A percentile compares a stretch with the other conserved stretches of the same genome.
These are phyloP conservation scores for Simplicillium aogashimaense DNA, from an alignment of 2,329 filamentous ascomycete species.

Conservation along the genomic window DNA sequence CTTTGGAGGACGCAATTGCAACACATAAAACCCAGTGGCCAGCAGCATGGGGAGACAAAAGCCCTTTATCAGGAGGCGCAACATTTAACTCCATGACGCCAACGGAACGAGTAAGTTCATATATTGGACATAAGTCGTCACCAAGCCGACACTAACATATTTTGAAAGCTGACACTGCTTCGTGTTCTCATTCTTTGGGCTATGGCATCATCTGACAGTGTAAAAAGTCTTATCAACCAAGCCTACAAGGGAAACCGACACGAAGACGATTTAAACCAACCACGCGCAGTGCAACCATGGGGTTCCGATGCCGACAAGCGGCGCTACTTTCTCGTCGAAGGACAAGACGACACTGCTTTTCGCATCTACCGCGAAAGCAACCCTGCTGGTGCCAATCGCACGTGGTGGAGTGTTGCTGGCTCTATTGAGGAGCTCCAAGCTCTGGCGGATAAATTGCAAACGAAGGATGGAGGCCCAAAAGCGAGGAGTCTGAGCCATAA, in stretches of 20 bases:
- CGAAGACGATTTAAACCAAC: slow-evolving; percentile 71
- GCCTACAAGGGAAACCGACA: slow-evolving; percentile 83
- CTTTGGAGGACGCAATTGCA: slow-evolving; percentile 84
- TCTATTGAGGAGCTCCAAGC: slow-evolving; percentile 75
- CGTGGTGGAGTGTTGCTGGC: slow-evolving; percentile 90
- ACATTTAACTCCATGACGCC: slow-evolving; percentile 78
- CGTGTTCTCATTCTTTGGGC: slow-evolving; percentile 82
- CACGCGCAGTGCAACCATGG: slow-evolving; percentile 84
- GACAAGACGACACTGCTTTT: slow-evolving; percentile 87
- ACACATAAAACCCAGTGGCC: slow-evolving; percentile 86
- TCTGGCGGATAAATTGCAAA: slow-evolving; percentile 67
- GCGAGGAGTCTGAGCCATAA: slow-evolving; percentile 69
- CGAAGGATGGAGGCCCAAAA: slow-evolving; percentile 69
- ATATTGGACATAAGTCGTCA: slow-evolving; percentile 1
- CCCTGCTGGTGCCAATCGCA: slow-evolving; percentile 60
- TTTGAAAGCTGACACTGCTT: slow-evolving; percentile 64
- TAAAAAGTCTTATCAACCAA: slow-evolving; percentile 74
- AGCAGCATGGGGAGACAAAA: slow-evolving; percentile 69
- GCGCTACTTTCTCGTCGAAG: slow-evolving; percentile 88
- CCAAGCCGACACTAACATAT: slow-evolving; percentile 6
- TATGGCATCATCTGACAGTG: slow-evolving; percentile 73
- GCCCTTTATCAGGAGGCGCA: slow-evolving; percentile 68
- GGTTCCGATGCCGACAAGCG: slow-evolving; percentile 83
- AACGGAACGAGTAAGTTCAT: slow-evolving; percentile 59
- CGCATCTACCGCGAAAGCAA: slow-evolving; percentile 92